A percentile compares a stretch with the other conserved stretches of the same genome.
These are phyloP conservation scores for Schwanniomyces sp. DNA, from an alignment of 805 yeast genomes.

Conservation along the genomic window DNA sequence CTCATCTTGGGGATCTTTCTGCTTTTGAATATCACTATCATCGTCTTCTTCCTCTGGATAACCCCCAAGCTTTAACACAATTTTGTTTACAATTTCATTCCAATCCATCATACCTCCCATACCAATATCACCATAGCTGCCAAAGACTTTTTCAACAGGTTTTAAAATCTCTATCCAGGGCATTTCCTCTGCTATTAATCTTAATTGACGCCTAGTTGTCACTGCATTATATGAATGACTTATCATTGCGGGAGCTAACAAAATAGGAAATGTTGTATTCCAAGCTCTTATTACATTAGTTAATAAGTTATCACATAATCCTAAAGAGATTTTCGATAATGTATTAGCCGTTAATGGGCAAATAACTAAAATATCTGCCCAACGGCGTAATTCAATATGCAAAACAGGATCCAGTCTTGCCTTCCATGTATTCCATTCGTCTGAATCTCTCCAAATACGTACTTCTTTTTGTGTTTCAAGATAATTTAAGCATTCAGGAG, in stretches of 20 bases:
- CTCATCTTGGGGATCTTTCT: constrained; percentile 11
- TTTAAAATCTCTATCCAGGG: constrained; percentile 91
- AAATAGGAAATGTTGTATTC: constrained; percentile 88
- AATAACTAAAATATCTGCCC: constrained; percentile 92
- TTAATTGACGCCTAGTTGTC: constrained; percentile 79
- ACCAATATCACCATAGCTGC: constrained; percentile 96
- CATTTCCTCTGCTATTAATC: constrained; percentile 82
- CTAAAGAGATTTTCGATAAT: constrained; percentile 82
- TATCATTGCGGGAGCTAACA: constrained; percentile 95
- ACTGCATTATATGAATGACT: constrained; percentile 89
- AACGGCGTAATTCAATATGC: constrained; percentile 90
- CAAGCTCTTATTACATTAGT: constrained; percentile 93
- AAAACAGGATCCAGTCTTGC: constrained; percentile 84
- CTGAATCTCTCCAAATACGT: constrained; percentile 56
- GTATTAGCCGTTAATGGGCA: constrained; percentile 97
- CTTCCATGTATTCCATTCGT: constrained; percentile 76
- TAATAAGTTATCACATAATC: constrained; percentile 87
- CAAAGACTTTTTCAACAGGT: constrained; percentile 92
- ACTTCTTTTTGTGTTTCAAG: constrained; percentile 42
- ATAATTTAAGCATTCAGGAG: constrained; percentile 42
- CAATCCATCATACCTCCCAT: constrained; percentile 99
- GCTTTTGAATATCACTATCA: constrained; percentile 48
- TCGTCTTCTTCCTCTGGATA: constrained; percentile 51
- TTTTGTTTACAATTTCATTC: constrained; percentile 86
- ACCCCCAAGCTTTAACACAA: constrained; percentile 67